Evolutionary conservation across 768 basidiomycete genomes (phyloP), one percentile per base, ranked within the genome.

Genomic region (Polyporus arcularius): DNA sequence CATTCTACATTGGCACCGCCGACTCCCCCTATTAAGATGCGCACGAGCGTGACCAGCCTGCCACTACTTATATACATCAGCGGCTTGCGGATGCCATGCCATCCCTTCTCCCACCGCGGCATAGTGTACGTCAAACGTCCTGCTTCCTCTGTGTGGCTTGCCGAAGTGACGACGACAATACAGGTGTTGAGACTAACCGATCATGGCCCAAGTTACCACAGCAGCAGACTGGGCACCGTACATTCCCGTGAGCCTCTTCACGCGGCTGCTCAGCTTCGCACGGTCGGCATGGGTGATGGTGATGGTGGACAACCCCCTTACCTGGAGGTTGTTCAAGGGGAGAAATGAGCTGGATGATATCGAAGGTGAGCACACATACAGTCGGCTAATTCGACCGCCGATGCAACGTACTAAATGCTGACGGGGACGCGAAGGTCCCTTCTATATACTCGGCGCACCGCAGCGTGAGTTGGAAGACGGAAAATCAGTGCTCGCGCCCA

Each of bases 381-480:
- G 15, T 4, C 32, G 41, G 28, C 30, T 7, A 26, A 12, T n/a
- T 7, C 16, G 11, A 16, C 38, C 7, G 32, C 18, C 14, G 35
- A 16, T 5, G 15, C 32, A 9, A 28, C n/a, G 14, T 28, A 31
- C 15, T 14, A 41, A 31, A 8, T 14, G 31, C 15, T 46, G 7
- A 31, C 18, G 16, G 4, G 26, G 40, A n/a, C n/a, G 18, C 21
- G 28, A 30, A 71, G 70, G 70, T 15, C 70, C 70, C 0, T 57
- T 63, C 55, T 69, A 67, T 40, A 53, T 71, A 14, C 18, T 54
- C 30, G 68, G 65, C 3, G 60, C 70, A 1, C 70, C 70, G 11
- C 42, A 59, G 18, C 65, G 70, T 9, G 50, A 65, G 53, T 30
- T 69, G 26, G 68, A 58, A 10, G 68, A 68, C 18, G 70, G 70